Percentiles rank a stretch among this genome's conserved stretches.
Conservation (phyloP, 139 green algal genomes). For the Coccomyxa sp. region DNA sequence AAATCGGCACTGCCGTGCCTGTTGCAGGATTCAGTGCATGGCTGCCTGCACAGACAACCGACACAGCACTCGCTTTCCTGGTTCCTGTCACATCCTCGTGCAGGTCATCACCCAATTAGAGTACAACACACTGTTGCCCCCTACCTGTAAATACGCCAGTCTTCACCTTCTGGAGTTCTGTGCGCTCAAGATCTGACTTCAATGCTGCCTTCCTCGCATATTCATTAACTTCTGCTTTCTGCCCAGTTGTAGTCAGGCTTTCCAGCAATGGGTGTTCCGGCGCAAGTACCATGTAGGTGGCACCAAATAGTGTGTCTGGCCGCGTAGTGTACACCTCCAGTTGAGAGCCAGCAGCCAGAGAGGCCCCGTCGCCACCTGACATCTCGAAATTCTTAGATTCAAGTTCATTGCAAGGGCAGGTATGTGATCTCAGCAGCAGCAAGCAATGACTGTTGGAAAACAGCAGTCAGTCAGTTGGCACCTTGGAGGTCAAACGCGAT, state of each 20-base stretch:
- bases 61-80: too few relatives aligned
- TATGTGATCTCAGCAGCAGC: neutral
- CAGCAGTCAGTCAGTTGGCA: neutral
- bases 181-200: constrained; percentile 95
- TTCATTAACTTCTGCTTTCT: constrained; percentile 46
- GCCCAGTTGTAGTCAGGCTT: constrained; percentile 22
- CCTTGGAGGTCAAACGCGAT: neutral
- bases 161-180: constrained; percentile 89
- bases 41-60: constrained; percentile 37
- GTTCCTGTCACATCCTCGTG: neutral
- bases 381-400: neutral
- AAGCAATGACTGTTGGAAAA: neutral
- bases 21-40: constrained; percentile 83
- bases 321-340: constrained; percentile 87
- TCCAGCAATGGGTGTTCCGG: constrained; percentile 89
- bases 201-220: constrained; percentile 73
- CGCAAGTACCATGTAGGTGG: constrained; percentile 94
- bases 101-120: neutral
- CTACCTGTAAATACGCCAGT: constrained; percentile 87
- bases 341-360: neutral
- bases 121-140: neutral
- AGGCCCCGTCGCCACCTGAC: constrained; percentile 11
- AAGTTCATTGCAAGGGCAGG: neutral
- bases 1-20: constrained; percentile 79
- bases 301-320: constrained; percentile 95